Evolutionary conservation across 345 rosid species (phyloP), one percentile per base, ranked within the genome.

Genomic region (Turnera subulata): DNA sequence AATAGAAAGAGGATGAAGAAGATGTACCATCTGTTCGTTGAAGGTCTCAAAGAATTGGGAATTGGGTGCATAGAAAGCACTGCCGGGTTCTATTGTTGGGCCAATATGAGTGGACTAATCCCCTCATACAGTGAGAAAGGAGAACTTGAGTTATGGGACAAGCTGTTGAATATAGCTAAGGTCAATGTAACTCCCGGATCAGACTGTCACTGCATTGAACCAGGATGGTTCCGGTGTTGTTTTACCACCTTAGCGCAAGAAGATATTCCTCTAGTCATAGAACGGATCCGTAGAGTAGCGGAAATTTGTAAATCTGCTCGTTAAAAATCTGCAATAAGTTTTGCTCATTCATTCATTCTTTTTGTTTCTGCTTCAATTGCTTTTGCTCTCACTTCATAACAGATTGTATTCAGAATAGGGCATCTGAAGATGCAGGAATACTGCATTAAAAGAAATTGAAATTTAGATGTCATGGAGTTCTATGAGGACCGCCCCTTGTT

Each of bases 141-240:
- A 23, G 96, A 92, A 59, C 86, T 86, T 62, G 89, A 86, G 64
- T 71, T 89, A 32, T 89, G 84, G 78, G 83, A 86, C 63, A 80
- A 80, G 68, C 82, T 93, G 12, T 57, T 89, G 69, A 85, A 73
- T 62, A 67, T 79, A 65, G 86, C 84, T 53, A 89, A 89, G 78
- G 79, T 89, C 72, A 93, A 86, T 51, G 78, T 74, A 48, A 93
- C 97, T 65, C 96, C 99, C 12, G 94, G 97, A 7, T 79, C 89
- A 29, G 91, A 94, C 6, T 89, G 99, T 69, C 94, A 86, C 70
- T 85, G 94, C 77, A 86, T 83, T 62, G 91, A 93, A 71, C 91
- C 89, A 0, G 99, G 99, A 58, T 93, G 99, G 97, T 93, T 93
- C 59, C 70, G 97, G 23, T 92, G 93, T 62, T 84, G 95, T 79